Conservation (phyloP, 805 yeast species). For the Ogataea glucozyma region DNA sequence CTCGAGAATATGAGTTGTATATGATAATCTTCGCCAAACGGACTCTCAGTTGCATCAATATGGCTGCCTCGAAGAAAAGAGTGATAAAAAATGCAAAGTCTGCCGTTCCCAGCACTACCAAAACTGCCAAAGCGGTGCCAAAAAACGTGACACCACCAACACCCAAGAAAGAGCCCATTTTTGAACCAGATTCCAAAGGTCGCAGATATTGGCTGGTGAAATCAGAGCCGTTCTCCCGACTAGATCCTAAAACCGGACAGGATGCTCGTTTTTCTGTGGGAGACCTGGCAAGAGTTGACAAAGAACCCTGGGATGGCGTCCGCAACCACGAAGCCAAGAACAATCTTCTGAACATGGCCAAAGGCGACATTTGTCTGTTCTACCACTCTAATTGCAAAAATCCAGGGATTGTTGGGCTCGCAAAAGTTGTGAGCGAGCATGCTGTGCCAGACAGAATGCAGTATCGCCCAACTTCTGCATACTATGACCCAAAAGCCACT, state of each 20-base stretch:
- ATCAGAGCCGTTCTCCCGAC: slow-evolving; percentile 53
- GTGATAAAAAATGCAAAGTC: slow-evolving; percentile 4
- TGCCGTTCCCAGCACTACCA: slow-evolving; percentile 1
- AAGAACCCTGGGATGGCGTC: slow-evolving; percentile 61
- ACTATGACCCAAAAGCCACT: slow-evolving; percentile 49
- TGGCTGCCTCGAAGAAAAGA: slow-evolving; percentile 5
- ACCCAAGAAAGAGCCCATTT: slow-evolving; percentile 38
- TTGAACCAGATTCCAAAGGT: slow-evolving; percentile 28
- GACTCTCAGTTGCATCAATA: neutral
- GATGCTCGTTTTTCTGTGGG: slow-evolving; percentile 51
- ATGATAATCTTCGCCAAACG: neutral
- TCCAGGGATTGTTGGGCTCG: slow-evolving; percentile 58
- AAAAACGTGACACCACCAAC: slow-evolving; percentile 24
- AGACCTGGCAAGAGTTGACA: slow-evolving; percentile 40
- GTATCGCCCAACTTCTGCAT: slow-evolving; percentile 43
- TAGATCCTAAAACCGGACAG: slow-evolving; percentile 46
- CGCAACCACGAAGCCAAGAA: slow-evolving; percentile 59
- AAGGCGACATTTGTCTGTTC: slow-evolving; percentile 49
- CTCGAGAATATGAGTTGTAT: too few species aligned
- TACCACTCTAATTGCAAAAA: slow-evolving; percentile 56
- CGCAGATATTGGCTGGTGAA: slow-evolving; percentile 54
- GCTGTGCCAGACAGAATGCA: slow-evolving; percentile 44
- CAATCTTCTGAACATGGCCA: slow-evolving; percentile 47
- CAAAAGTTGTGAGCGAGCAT: slow-evolving; percentile 34
- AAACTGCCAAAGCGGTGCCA: neutral